Base-by-base conservation (phyloP, 2,329 filamentous ascomycete genomes). In the Aschersonia sp. region DNA sequence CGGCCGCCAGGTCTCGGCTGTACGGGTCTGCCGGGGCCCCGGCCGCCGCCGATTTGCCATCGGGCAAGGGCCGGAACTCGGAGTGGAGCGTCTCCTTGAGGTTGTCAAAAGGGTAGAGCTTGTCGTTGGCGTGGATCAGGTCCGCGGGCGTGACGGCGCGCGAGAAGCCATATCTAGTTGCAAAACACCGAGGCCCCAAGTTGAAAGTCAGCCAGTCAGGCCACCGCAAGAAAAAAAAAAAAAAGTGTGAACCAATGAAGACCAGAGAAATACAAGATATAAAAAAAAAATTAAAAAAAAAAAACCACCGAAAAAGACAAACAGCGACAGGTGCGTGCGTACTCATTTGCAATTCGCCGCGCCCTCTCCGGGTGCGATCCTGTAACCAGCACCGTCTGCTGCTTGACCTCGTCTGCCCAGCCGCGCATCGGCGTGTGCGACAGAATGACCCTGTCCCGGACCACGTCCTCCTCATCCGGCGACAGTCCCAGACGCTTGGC, bases 71-170 rank as follows among this genome's bases (percentile, higher is more conserved):
- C 11, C 54, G 50, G n/a, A 55, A 52, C 7, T 51, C 52, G 5
- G 54, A 56, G 45, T 64, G 62, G 4, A 64, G 49, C 43, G 57
- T 59, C 10, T 60, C 58, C 32, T 54, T 56, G 30, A 61, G 50
- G 35, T 59, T 55, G 41, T 84, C 80, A 64, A 95, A 95, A 0
- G 92, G 92, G 76, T 84, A 95, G 49, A 95, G 74, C 22, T 76
- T 73, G 1, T 84, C 83, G 52, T 90, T 74, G 1, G 81, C 79
- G 42, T 74, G 73, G 39, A 92, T 71, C 52, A 97, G 83, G 59
- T 98, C 92, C 2, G 78, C 87, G 0, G 90, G 87, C 0, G 83
- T 95, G 32, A 97, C 74, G 11, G 94, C 88, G 48, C 80, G 83
- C 53, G 76, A 76, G 69, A 90, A 94, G 7, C 87, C 87, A 58